phyloP scores from a whole-genome alignment of 768 basidiomycete species.

The Daedaleopsis nitida region DNA sequence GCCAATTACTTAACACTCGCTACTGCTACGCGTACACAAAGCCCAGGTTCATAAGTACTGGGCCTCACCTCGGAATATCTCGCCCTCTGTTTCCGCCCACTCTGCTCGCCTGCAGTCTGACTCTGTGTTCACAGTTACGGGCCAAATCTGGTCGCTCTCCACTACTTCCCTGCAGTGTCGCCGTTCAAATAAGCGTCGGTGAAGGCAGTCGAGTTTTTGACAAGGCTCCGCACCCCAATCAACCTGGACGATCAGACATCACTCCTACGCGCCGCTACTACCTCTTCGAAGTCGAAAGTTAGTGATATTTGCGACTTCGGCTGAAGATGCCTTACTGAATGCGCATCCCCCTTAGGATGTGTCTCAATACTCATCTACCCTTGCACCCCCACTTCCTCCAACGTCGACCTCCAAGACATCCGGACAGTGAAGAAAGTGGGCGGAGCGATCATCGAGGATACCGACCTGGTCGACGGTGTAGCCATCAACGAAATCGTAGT shows the following conservation, averaged over 20 bases:
- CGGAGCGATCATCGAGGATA: slow-evolving; percentile 99
- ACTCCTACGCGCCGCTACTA: slow-evolving; percentile 90
- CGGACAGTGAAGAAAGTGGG: slow-evolving; percentile 98
- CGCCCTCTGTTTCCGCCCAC: too few species aligned
- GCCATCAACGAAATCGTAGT: slow-evolving; percentile 97
- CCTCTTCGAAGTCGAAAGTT: slow-evolving; percentile 95
- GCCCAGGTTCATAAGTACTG: too few species aligned
- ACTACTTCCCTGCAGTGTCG: too few species aligned
- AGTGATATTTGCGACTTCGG: slow-evolving; percentile 1
- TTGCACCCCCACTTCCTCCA: slow-evolving; percentile 91
- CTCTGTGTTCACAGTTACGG: too few species aligned
- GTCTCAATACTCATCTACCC: slow-evolving; percentile 96
- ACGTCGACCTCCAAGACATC: slow-evolving; percentile 95
- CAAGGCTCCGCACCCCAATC: slow-evolving; percentile 89
- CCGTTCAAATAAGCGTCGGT: slow-evolving; percentile 90
- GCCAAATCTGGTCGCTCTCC: too few species aligned
- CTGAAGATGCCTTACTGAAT: background rate
- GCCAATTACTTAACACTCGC: too few species aligned
- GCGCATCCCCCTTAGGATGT: slow-evolving; percentile 67
- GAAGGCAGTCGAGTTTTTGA: slow-evolving; percentile 93
- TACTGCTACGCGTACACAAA: too few species aligned
- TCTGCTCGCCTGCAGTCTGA: too few species aligned
- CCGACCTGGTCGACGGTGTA: slow-evolving; percentile 93
- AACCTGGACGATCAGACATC: slow-evolving; percentile 86
- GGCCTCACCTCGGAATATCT: too few species aligned